Evolutionary conservation across 2,329 filamentous ascomycete genomes (phyloP), one percentile per base, ranked within the genome.

Genomic region (Cryphonectria radicalis): DNA sequence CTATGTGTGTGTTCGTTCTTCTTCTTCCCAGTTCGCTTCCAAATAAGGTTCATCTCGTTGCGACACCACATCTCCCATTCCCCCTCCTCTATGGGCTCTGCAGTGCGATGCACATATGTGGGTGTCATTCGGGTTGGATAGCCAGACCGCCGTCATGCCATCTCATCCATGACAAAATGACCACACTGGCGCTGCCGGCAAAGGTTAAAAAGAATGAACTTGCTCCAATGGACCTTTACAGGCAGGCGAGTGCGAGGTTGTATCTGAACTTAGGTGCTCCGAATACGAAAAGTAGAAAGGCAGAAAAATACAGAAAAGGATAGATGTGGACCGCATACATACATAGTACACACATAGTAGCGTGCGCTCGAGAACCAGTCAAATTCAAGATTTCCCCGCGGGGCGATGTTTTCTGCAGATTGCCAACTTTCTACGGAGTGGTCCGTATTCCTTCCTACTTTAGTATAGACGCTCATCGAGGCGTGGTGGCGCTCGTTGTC

Each of bases 391-490:
- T 59, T 59, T 32, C 25, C 69, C 72, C 55, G 55, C 10, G 28
- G 55, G 55, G 55, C 25, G 13, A 17, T 35, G 25, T 28, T 19
- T 19, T 32, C 55, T 59, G 28, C 13, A 32, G 55, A 57, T 17
- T 57, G 55, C 55, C 25, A 19, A 28, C 55, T 57, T 57, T 57
- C 11, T 57, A 57, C 55, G 55, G 55, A 57, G 25, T 14, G 25
- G 25, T 57, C 55, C 25, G 25, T 59, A 59, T 32, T 59, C 55
- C 55, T 59, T 32, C 55, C 55, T 59, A 59, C 55, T 59, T 59
- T 28, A 28, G 55, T 19, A 59, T 59, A 28, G 55, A 59, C 55
- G 55, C 8, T 32, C 19, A 14, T 32, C 28, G 25, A 32, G 13
- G 11, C 25, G 6, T 32, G 14, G 28, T 17, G 28, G 55, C 55